These are phyloP conservation scores for Botrytis byssoidea DNA, from an alignment of 2,329 filamentous ascomycete species.

Conservation along the genomic window DNA sequence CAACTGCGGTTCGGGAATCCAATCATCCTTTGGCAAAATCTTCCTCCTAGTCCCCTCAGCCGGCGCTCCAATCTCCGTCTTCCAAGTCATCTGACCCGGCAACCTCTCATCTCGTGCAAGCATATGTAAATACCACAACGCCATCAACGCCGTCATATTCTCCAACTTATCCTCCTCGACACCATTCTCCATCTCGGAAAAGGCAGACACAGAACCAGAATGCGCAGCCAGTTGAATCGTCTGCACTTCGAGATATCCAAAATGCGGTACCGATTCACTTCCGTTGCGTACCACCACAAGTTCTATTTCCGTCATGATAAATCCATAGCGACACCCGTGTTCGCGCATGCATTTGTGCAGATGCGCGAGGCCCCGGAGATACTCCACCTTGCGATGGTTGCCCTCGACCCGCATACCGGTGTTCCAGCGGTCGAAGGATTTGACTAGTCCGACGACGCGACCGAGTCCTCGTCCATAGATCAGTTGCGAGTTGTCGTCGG, in stretches of 20 bases:
- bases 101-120: conserved; percentile 61
- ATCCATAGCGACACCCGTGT: conserved; percentile 89
- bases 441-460: conserved; percentile 80
- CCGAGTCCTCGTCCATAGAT: conserved; percentile 51
- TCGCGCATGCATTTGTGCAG: conserved; percentile 91
- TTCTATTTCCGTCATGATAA: conserved; percentile 95
- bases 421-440: conserved; percentile 92
- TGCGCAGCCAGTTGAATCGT: conserved; percentile 56
- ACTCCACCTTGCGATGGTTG: conserved; percentile 82
- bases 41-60: conserved; percentile 71
- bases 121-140: conserved; percentile 76
- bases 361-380: conserved; percentile 81
- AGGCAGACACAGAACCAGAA: conserved; percentile 20
- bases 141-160: conserved; percentile 71
- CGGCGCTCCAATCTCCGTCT: conserved; percentile 70
- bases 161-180: conserved; percentile 46
- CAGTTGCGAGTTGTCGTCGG: conserved; percentile 49
- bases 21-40: conserved; percentile 65
- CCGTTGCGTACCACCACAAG: conserved; percentile 86
- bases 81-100: conserved; percentile 62
- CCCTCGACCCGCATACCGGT: conserved; percentile 86
- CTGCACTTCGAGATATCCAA: conserved; percentile 81
- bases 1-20: conserved; percentile 72
- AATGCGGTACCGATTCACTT: conserved; percentile 68
- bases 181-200: conserved; percentile 20